A percentile compares a stretch with the other conserved stretches of the same genome.
Conservation (phyloP, 139 green algal genomes). For the Eudorina sp. region DNA sequence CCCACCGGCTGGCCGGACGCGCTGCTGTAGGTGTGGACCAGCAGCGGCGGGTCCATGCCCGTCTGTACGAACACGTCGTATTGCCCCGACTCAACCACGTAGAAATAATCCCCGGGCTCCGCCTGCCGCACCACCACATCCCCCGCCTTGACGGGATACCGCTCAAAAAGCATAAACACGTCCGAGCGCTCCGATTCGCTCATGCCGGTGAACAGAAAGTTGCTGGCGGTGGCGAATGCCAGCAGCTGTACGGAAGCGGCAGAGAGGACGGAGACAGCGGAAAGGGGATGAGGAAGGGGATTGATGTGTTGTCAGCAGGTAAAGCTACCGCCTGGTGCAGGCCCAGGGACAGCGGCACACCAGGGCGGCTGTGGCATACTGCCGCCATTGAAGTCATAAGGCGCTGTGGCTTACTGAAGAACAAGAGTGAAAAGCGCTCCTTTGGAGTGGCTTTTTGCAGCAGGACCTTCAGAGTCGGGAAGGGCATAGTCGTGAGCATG, state of each 20-base stretch:
- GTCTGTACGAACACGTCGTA: slow-evolving; percentile 72
- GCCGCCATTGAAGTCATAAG: no score
- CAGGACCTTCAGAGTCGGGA: no score
- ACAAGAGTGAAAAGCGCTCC: no score
- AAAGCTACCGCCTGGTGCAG: no score
- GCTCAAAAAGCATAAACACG: slow-evolving; percentile 58
- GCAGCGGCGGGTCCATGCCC: slow-evolving; percentile 51
- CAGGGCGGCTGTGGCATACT: no score
- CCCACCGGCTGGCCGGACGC: slow-evolving; percentile 39
- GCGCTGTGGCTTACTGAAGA: no score
- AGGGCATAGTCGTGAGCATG: no score
- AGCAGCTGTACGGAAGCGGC: neutral
- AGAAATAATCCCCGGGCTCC: slow-evolving; percentile 71
- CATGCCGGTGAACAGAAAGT: slow-evolving; percentile 79
- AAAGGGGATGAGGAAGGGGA: no score
- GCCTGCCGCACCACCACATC: slow-evolving; percentile 76
- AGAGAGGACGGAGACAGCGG: no score
- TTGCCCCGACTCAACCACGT: slow-evolving; percentile 60
- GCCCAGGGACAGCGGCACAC: no score
- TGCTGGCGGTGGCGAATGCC: slow-evolving; percentile 28
- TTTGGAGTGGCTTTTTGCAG: no score
- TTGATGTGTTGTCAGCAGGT: no score
- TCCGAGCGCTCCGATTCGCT: slow-evolving; percentile 36
- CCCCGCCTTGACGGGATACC: slow-evolving; percentile 49
- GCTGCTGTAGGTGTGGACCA: slow-evolving; percentile 74